These are phyloP conservation scores for Pluteus cervinus DNA, from an alignment of 768 basidiomycete genomes.

Conservation along the genomic window DNA sequence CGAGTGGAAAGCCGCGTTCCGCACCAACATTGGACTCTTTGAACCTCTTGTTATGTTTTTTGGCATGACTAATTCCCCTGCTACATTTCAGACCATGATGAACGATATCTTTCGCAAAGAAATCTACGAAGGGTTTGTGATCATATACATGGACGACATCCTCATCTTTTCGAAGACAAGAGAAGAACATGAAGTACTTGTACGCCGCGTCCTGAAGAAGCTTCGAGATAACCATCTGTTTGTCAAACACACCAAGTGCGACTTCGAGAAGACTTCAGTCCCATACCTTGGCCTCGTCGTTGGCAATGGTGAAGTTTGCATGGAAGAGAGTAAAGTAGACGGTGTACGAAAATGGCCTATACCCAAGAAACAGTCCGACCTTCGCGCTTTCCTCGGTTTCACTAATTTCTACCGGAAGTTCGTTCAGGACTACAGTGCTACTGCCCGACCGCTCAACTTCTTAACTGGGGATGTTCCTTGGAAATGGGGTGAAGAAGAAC, in stretches of 20 bases:
- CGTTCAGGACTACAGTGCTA: constrained; percentile 27
- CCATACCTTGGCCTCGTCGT: constrained; percentile 24
- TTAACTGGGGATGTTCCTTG: constrained; percentile 20
- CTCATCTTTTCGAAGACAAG: too few relatives aligned
- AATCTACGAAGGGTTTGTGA: constrained; percentile 17
- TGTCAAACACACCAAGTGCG: constrained; percentile 15
- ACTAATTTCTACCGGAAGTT: constrained; percentile 39
- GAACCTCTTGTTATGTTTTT: constrained; percentile 40
- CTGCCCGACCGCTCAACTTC: constrained; percentile 21
- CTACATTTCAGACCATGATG: constrained; percentile 31
- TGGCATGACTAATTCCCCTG: constrained; percentile 25
- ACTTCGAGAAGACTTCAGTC: constrained; percentile 10
- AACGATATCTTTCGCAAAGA: constrained; percentile 31
- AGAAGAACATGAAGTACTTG: too few relatives aligned
- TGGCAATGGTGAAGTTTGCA: constrained; percentile 11
- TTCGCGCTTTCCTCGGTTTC: constrained; percentile 38
- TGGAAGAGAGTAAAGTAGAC: constrained; percentile 27
- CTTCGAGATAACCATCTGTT: constrained; percentile 11
- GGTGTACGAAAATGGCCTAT: constrained; percentile 28
- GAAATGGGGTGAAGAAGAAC: constrained; percentile 10
- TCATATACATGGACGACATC: constrained; percentile 37
- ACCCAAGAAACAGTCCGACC: constrained; percentile 22
- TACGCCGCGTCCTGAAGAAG: neutral
- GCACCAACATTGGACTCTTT: constrained; percentile 27
- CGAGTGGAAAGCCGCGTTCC: constrained; percentile 39